These are phyloP conservation scores for Brassica juncea DNA, from an alignment of 345 rosid genomes.

Conservation along the genomic window DNA sequence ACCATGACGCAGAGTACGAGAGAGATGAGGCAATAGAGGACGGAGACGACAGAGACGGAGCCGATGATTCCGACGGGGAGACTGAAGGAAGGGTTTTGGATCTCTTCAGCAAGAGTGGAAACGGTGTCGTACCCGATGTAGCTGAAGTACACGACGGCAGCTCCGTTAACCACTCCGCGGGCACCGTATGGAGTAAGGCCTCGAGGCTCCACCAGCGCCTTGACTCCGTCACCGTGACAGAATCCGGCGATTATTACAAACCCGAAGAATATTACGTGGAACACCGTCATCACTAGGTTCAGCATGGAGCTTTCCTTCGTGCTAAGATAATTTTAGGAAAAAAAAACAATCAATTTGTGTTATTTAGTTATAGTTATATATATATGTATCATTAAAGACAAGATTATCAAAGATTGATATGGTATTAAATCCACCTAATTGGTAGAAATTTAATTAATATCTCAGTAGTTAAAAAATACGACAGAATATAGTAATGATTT, in stretches of 20 bases:
- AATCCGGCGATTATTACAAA: slow-evolving; percentile 74
- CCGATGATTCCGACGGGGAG: slow-evolving; percentile 86
- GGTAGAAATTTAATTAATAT: neutral
- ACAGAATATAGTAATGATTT: too few species aligned
- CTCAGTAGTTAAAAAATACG: neutral
- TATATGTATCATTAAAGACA: neutral
- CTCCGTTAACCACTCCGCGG: slow-evolving; percentile 78
- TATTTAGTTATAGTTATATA: neutral
- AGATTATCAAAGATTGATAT: neutral
- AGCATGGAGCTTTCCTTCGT: slow-evolving; percentile 87
- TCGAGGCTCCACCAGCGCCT: slow-evolving; percentile 69
- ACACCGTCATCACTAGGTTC: slow-evolving; percentile 82
- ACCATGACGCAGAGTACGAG: slow-evolving; percentile 73
- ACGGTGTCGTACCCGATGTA: slow-evolving; percentile 92
- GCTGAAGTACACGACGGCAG: slow-evolving; percentile 87
- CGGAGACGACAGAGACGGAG: slow-evolving; percentile 73
- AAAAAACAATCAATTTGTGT: neutral
- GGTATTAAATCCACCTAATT: neutral
- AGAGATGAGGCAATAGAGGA: slow-evolving; percentile 82
- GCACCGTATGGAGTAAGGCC: slow-evolving; percentile 83
- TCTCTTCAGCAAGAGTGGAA: slow-evolving; percentile 95
- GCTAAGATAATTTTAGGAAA: slow-evolving; percentile 26
- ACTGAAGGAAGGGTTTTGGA: slow-evolving; percentile 73
- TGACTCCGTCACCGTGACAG: slow-evolving; percentile 53
- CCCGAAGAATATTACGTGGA: slow-evolving; percentile 80